phyloP scores from a whole-genome alignment of 108 stramenopile genomes.

The Fragilariopsis cylindrus region DNA sequence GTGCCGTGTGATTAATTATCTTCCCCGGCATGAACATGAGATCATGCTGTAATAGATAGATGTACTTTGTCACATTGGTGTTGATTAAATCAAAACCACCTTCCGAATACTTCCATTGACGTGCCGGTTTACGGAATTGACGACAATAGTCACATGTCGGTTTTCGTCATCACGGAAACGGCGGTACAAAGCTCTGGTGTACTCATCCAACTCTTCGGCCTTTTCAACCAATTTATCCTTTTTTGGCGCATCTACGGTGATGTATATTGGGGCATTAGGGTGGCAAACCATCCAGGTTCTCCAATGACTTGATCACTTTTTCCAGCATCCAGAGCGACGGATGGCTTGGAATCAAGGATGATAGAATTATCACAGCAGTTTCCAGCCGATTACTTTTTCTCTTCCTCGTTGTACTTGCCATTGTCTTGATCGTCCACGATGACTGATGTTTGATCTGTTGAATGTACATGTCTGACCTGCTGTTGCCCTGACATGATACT shows the following conservation, averaged over 20 bases:
- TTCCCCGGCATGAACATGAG: conserved; percentile 5
- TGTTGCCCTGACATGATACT: conserved; percentile 3
- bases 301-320: conserved; percentile 3
- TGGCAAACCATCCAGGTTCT: not conserved
- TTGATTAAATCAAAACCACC: not conserved
- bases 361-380: conserved; percentile 2
- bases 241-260: conserved; percentile 1
- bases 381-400: conserved; percentile 1
- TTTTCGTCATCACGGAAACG: conserved; percentile 1
- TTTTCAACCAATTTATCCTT: conserved; percentile 1
- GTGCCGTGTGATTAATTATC: not conserved
- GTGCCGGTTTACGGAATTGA: conserved; percentile 3
- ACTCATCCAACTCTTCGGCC: conserved; percentile 5
- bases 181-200: conserved; percentile 3
- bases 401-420: not conserved
- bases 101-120: conserved; percentile 5
- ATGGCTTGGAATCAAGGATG: conserved; percentile 3
- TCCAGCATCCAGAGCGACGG: conserved; percentile 1
- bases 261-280: conserved; percentile 5
- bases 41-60: not conserved
- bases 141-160: conserved; percentile 2
- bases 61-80: conserved; percentile 5
- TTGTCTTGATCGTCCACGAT: not conserved
- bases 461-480: not conserved
- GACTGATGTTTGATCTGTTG: not conserved